Base-by-base conservation (phyloP, 2,329 filamentous ascomycete genomes). In the Colletotrichum falcatum region DNA sequence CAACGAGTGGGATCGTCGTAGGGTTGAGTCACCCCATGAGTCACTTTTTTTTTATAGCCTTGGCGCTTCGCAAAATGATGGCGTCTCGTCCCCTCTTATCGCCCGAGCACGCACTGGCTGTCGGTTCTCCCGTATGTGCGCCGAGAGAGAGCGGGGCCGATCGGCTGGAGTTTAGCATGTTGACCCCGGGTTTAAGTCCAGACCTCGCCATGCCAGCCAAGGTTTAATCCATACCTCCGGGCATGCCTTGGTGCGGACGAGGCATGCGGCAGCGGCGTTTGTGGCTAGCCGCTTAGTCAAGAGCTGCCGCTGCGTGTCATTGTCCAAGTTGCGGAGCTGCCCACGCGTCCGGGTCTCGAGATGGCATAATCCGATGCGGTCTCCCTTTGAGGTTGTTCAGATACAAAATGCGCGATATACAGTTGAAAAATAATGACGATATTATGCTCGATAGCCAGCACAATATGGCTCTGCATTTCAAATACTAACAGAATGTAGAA, bases 141-240 rank as follows among this genome's bases (percentile, higher is more conserved):
- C 46, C 46, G 60, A 30, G 49, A 30, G 49, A 44, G 20, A 48
- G 62, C 46, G 63, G 66, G 63, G 49, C 61, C 63, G 62, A 12
- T 2, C n/a, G n/a, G 23, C 42, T 56, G 66, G 66, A 66, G 48
- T 70, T 70, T 66, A 66, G 66, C 9, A 65, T 26, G 23, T 44
- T 37, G 37, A 42, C 61, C 42, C 44, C 12, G 20, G 33, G 28
- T 5, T 5, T 44, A 59, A 44, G 6, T 44, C 39, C 55, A 16
- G 33, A 23, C 9, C n/a, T 49, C 46, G 46, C 35, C 61, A 48
- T 1, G 8, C 2, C 18, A 44, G 42, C 20, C 18, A 11, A 18
- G n/a, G n/a, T n/a, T n/a, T n/a, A n/a, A n/a, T n/a, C 5, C 14
- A 5, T 20, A 7, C 2, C 12, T 11, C n/a, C n/a, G 20, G 14